Percentiles rank a stretch among this genome's conserved stretches.
These are phyloP conservation scores for Metschnikowia sp. DNA, from an alignment of 805 yeast species.

Conservation along the genomic window DNA sequence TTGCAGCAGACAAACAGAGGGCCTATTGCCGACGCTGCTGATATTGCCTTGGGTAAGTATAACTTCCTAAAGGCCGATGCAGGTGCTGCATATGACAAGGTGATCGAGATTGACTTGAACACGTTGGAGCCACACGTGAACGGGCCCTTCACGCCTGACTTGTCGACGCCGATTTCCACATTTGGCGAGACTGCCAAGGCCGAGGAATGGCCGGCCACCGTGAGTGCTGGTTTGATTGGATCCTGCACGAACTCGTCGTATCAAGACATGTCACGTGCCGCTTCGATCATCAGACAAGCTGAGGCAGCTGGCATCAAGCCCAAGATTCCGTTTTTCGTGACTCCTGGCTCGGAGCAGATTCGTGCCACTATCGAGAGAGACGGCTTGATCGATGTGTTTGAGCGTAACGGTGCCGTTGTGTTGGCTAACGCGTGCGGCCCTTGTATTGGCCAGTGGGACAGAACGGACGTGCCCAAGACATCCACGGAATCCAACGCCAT, in stretches of 20 bases:
- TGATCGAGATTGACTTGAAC: conserved; percentile 83
- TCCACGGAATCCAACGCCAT: conserved; percentile 77
- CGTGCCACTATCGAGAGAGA: conserved; percentile 96
- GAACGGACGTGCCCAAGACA: conserved; percentile 68
- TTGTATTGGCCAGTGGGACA: conserved; percentile 99
- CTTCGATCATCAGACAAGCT: conserved; percentile 86
- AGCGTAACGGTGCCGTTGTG: conserved; percentile 85
- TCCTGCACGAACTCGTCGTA: conserved; percentile 98
- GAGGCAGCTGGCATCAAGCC: conserved; percentile 82
- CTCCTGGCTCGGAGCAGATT: conserved; percentile 98
- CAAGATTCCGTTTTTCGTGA: conserved; percentile 86
- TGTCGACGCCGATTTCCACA: conserved; percentile 86
- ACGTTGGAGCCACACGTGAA: conserved; percentile 91
- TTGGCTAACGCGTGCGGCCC: conserved; percentile 99
- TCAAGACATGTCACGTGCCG: conserved; percentile 97
- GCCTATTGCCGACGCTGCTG: conserved; percentile 79
- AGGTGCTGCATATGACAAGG: conserved; percentile 88
- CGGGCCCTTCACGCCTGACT: conserved; percentile 98
- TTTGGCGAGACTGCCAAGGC: conserved; percentile 67
- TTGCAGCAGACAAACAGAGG: conserved; percentile 80
- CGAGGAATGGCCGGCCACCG: conserved; percentile 82
- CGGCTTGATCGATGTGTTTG: conserved; percentile 78
- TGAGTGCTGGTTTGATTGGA: conserved; percentile 93
- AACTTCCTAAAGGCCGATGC: conserved; percentile 77
- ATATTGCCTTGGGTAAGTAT: conserved; percentile 51